Base-by-base conservation (phyloP, 768 basidiomycete species). In the Mycena crocata region DNA sequence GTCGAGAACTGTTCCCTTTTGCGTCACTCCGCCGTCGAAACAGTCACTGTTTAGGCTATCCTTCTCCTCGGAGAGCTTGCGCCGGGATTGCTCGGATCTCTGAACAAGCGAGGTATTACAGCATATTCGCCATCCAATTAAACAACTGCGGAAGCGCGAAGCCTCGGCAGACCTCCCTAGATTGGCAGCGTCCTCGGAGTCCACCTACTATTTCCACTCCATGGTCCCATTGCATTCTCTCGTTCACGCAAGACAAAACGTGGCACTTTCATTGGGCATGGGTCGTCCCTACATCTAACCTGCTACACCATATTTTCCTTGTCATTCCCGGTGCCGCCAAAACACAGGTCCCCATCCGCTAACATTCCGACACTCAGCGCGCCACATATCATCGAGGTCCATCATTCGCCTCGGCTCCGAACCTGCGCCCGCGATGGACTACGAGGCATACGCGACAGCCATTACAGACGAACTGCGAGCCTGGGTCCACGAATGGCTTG, bases 401-500 rank as follows among this genome's bases (percentile, higher is more conserved):
- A 5, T 51, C 49, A 52, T 21, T 13, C 19, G 30, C 19, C 39
- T 34, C 39, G 50, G 39, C 12, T 10, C 30, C 50, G 59, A 31
- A 21, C 32, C 23, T 14, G 21, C 7, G 17, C 21, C 56, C 21
- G 19, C 31, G 14, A 62, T 62, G 63, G 37, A 50, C 56, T 64
- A 57, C 63, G 46, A 64, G 21, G 48, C n/a, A 13, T 64, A 64
- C 19, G 63, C 63, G 15, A 61, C 57, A 35, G 54, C 59, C 23
- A 56, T 67, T 45, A 61, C 58, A 7, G 39, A 61, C 31, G 57
- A 67, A 40, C 54, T 67, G 37, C 58, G 65, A 31, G 46, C n/a
- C 26, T 67, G 58, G 58, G 59, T 56, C 4, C 52, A 56, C 52
- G 39, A 12, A 12, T 67, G 65, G 65, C 58, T 67, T 32, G 59